phyloP scores from a whole-genome alignment of 192 early-diverging fungal genomes.

The Powellomyces hirtus region DNA sequence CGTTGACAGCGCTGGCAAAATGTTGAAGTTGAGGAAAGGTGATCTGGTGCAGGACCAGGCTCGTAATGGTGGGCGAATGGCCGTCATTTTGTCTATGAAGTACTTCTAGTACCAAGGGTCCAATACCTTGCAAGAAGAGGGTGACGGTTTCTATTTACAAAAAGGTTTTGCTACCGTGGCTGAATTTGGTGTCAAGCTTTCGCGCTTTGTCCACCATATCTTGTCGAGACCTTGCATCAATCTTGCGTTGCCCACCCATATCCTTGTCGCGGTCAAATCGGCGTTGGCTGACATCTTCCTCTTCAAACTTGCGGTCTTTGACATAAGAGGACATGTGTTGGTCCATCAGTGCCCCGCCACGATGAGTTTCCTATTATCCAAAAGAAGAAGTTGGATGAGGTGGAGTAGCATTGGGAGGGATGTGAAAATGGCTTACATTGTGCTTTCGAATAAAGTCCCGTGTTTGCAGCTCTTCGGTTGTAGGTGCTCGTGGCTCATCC shows the following conservation, averaged over 20 bases:
- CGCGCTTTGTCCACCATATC: conserved; percentile 45
- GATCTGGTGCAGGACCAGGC: no score
- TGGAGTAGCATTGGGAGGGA: background rate
- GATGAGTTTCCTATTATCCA: conserved; percentile 36
- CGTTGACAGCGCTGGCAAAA: no score
- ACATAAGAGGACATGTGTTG: conserved; percentile 38
- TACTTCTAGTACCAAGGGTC: no score
- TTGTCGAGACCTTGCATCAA: conserved; percentile 44
- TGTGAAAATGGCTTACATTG: conserved; percentile 25
- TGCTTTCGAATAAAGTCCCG: conserved; percentile 24
- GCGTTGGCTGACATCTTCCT: conserved; percentile 49
- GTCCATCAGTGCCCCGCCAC: conserved; percentile 45
- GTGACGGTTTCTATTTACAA: conserved; percentile 24
- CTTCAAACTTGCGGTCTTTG: conserved; percentile 42
- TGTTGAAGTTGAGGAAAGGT: no score
- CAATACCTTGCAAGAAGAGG: background rate
- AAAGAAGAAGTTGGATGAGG: background rate
- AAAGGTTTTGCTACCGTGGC: conserved; percentile 49
- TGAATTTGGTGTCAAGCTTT: conserved; percentile 49
- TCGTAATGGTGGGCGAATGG: no score
- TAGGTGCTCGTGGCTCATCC: conserved; percentile 24
- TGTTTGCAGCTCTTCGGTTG: conserved; percentile 31
- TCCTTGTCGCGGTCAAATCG: conserved; percentile 59
- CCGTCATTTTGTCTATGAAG: no score
- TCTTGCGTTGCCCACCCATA: conserved; percentile 46